These are phyloP conservation scores for Hypoxylon sp. DNA, from an alignment of 2,329 filamentous ascomycete species.

Conservation along the genomic window DNA sequence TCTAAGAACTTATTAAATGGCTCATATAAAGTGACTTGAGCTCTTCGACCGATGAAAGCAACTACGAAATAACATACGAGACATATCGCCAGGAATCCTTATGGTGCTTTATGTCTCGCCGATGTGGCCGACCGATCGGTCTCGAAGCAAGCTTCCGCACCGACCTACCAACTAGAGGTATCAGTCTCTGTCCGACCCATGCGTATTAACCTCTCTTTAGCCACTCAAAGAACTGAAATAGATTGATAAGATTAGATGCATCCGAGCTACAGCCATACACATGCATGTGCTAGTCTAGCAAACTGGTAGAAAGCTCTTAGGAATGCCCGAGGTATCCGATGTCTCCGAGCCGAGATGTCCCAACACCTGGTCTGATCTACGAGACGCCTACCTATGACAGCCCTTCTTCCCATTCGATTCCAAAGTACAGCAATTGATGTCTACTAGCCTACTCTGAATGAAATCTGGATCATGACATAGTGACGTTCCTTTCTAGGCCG, in stretches of 20 bases:
- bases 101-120: background rate
- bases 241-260: conserved; percentile 17
- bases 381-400: conserved; percentile 3
- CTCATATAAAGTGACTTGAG: background rate
- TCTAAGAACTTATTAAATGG: background rate
- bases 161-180: background rate
- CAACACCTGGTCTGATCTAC: background rate
- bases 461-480: background rate
- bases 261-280: background rate
- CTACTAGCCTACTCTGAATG: conserved; percentile 4
- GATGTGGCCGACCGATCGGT: too few species aligned
- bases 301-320: background rate
- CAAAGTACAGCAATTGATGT: background rate
- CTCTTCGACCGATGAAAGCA: background rate
- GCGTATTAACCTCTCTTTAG: background rate
- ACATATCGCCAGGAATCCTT: background rate
- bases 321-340: conserved; percentile 33
- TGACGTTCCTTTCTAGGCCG: background rate
- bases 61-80: background rate
- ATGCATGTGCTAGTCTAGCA: background rate
- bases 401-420: background rate
- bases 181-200: background rate
- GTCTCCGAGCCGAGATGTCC: conserved; percentile 38
- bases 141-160: background rate
- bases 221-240: background rate